Percentiles rank a stretch among this genome's conserved stretches.
These are phyloP conservation scores for Talaromyces sp. DNA, from an alignment of 2,329 filamentous ascomycete species.

Conservation along the genomic window DNA sequence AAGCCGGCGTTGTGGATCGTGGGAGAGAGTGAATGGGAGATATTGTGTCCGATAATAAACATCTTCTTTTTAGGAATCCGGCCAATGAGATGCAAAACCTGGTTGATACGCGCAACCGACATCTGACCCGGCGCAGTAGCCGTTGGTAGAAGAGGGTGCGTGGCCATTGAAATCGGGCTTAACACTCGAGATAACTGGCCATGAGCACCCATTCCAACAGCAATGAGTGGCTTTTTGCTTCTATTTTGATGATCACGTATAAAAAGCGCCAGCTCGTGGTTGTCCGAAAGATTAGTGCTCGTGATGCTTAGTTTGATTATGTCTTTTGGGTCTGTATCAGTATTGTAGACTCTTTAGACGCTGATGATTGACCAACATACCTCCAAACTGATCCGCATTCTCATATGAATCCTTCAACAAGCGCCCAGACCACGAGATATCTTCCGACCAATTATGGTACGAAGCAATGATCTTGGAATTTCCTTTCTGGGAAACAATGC, in stretches of 20 bases:
- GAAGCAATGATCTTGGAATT: neutral
- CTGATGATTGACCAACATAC: neutral
- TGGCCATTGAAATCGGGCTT: conserved; percentile 1
- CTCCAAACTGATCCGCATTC: neutral
- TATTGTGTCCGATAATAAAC: conserved; percentile 15
- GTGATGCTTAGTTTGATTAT: conserved; percentile 2
- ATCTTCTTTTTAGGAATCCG: neutral
- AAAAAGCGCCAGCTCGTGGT: neutral
- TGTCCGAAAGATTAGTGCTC: neutral
- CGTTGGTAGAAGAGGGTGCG: neutral
- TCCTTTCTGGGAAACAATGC: neutral
- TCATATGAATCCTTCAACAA: neutral
- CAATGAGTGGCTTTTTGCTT: conserved; percentile 1
- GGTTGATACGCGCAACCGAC: neutral
- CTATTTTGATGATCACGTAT: neutral
- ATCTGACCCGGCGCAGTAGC: conserved; percentile 1
- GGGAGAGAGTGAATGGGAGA: conserved; percentile 16
- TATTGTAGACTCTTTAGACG: neutral
- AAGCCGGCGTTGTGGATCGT: conserved; percentile 19
- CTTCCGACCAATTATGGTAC: neutral
- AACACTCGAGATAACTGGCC: conserved; percentile 1
- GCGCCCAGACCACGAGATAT: neutral
- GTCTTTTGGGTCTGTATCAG: neutral
- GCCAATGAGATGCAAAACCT: neutral
- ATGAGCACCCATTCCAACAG: neutral